Evolutionary conservation across 306 rosid species (phyloP), one percentile per base, ranked within the genome.

Genomic region (Bauhinia variegata): DNA sequence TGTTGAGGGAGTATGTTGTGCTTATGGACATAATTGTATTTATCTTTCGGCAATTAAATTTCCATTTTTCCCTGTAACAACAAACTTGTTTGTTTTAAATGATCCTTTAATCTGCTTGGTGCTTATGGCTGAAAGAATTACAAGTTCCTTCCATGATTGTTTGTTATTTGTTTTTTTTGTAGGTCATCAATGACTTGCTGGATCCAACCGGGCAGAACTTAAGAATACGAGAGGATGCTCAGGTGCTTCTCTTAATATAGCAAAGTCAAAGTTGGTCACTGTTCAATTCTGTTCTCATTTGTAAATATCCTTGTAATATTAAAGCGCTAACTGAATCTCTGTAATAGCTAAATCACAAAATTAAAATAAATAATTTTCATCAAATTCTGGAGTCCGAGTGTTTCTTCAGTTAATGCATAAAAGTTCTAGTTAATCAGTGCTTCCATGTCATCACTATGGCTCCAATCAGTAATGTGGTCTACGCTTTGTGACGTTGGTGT

Each of bases 181-280:
- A 90, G 96, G 96, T 90, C 85, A 90, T 90, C 77, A 90, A 87
- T 2, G 95, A 90, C 75, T 83, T 90, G 71, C 91, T 90, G 74
- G 83, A 90, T 80, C 88, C 95, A 67, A 80, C 75, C 3, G 95
- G 91, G 65, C 96, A 90, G 80, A 90, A 90, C 74, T 77, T 90
- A 67, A 78, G 96, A 67, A 83, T 90, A 44, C 84, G 95, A 82
- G 95, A 90, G 79, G 96, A 90, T 81, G 72, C 88, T 71, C 96
- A 90, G 96, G 96, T 89, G 73, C 60, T 56, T 68, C 17, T 75
- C 16, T 59, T 54, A 55, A 47, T 70, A 60, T 59, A 44, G 50
- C 70, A 69, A 19, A 48, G 61, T 60, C 42, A 5, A 32, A 44
- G n/a, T n/a, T 61, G 55, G 30, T 57, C 44, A 38, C 54, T 62